Base-by-base conservation (phyloP, 768 basidiomycete genomes). In the Trametes meyenii region DNA sequence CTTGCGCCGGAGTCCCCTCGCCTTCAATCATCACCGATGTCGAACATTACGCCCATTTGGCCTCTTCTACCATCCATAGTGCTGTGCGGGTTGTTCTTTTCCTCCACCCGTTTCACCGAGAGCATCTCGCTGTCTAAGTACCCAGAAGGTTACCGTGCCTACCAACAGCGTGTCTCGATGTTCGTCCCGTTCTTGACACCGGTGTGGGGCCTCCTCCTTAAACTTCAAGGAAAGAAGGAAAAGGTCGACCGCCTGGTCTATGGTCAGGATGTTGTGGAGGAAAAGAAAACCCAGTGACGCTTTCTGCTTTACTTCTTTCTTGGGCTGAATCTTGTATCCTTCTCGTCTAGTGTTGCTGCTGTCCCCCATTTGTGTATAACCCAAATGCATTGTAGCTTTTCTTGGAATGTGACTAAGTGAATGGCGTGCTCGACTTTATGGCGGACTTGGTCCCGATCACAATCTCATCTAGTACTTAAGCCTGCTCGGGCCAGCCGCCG, bases 51-150 rank as follows among this genome's bases (percentile, higher is more conserved):
- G 29, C 71, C 70, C 11, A 60, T 78, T 33, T 72, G 69, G 63
- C 76, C 74, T 2, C 72, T 92, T 19, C 59, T 78, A 17, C 89
- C 90, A 0, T 81, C 86, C 19, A 60, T 90, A 17, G 74, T 81
- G 8, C 81, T 95, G 40, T 88, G 86, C 62, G 52, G 77, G 12
- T 80, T 97, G 2, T 96, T 96, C 79, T 77, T 84, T 70, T 81
- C 84, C 2, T 95, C 92, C 17, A 95, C 94, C 1, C 62, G 73
- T 14, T 89, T 88, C 73, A 92, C 94, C 0, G 96, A 98, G 76
- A 79, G 80, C 39, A 94, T 98, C 68, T 87, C 92, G 5, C 65
- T 69, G 35, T 72, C 79, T 50, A 97, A 97, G 72, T 94, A 94
- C 69, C 84, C 88, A 2, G 74, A 74, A 16, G 81, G 77, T 3